Evolutionary conservation across 2,329 filamentous ascomycete genomes (phyloP), one percentile per base, ranked within the genome.

Genomic region (Paraphoma sp.): DNA sequence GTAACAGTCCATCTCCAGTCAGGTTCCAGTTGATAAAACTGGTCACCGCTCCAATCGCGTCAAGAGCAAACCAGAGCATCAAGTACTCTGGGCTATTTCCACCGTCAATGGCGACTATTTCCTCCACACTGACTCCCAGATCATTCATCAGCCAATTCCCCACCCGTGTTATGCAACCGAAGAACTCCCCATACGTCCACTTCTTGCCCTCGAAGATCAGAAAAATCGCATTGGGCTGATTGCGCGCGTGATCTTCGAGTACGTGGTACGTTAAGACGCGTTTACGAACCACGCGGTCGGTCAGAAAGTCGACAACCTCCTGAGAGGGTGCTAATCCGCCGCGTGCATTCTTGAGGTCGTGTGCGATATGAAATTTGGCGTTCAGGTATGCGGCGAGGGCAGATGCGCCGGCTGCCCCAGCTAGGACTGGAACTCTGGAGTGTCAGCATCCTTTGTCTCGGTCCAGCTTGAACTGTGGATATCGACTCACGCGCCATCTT

Each of bases 11-110:
- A 7, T 65, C 53, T 1, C 73, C 72, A 5, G 72, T 76, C 53
- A 78, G 48, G 48, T 76, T 76, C 59, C 71, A 76, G 43, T 78
- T 78, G 29, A 78, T 58, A 45, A 74, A 77, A 49, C 68, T 71
- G 4, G 64, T 64, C 16, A 57, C 51, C 1, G 71, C 72, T 3
- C 75, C 75, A 38, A 78, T 66, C 1, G 68, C 73, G 54, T 76
- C 71, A 6, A 77, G 48, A 10, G 70, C 75, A 53, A 76, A 72
- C 75, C 74, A 77, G n/a, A 76, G 57, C 68, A 76, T 69, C 45
- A 75, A 29, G 57, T 76, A 75, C 57, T 76, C 73, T 1, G 72
- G 62, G 41, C 61, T 71, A 30, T 78, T 78, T 0, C 68, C 71
- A 4, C 73, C 71, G 64, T 77, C 63, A 31, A 78, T 59, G 3